Evolutionary conservation across 2,329 filamentous ascomycete genomes (phyloP).

Genomic region (Fusarium sp.): DNA sequence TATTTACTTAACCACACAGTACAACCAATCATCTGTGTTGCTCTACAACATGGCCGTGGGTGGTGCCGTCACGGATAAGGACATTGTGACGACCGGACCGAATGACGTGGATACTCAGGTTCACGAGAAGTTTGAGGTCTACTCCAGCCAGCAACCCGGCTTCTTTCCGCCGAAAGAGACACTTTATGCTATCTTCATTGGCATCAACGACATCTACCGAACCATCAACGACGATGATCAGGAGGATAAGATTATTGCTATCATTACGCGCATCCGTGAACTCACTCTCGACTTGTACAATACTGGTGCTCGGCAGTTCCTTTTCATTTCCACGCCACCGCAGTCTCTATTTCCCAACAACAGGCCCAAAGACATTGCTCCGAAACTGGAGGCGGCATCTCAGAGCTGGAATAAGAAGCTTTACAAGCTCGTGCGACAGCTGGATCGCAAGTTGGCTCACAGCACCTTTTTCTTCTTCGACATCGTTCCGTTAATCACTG

Average conservation of each 20-base stretch:
- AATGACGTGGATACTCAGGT: not conserved
- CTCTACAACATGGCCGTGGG: not conserved
- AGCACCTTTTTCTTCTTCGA: not conserved
- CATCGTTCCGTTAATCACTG: not conserved
- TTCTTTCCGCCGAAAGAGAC: not conserved
- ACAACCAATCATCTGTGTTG: not conserved
- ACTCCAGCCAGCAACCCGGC: not conserved
- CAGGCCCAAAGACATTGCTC: not conserved
- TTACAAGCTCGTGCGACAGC: not conserved
- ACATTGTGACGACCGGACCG: not conserved
- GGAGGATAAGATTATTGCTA: not conserved
- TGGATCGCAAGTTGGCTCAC: not conserved
- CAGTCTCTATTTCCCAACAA: not conserved
- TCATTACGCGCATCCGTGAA: not conserved
- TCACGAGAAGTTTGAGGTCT: not conserved
- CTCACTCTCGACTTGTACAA: not conserved
- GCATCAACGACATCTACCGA: not conserved
- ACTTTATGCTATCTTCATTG: not conserved
- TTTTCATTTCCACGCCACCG: not conserved
- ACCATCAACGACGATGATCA: not conserved
- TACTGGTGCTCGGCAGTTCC: not conserved
- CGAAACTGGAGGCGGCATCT: not conserved
- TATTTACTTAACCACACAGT: not conserved
- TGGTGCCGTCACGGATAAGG: not conserved
- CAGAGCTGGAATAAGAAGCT: not conserved